phyloP scores from a whole-genome alignment of 106 monocot genomes.

The Platanthera zijinensis region DNA sequence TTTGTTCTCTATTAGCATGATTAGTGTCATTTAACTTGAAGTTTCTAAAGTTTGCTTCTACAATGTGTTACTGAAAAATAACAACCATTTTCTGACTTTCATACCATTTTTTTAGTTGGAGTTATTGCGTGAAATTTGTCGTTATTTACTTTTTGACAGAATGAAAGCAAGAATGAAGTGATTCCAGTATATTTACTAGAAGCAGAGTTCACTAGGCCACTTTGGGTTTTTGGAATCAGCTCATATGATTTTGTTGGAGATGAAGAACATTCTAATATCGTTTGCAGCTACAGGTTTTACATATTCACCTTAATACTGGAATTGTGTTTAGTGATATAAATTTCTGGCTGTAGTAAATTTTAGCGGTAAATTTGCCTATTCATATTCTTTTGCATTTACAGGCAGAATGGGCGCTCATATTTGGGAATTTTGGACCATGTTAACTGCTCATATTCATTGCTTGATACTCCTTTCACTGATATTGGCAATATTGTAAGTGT shows the following conservation, averaged over 20 bases:
- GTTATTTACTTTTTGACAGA: slow-evolving; percentile 27
- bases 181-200: slow-evolving; percentile 51
- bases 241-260: slow-evolving; percentile 74
- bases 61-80: neutral
- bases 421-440: slow-evolving; percentile 62
- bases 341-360: neutral
- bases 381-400: slow-evolving; percentile 20
- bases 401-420: slow-evolving; percentile 79
- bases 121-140: neutral
- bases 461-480: slow-evolving; percentile 76
- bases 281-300: slow-evolving; percentile 76
- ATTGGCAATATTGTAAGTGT: slow-evolving; percentile 58
- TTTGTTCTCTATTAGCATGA: neutral
- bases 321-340: neutral
- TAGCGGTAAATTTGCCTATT: neutral
- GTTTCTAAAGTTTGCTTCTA: neutral
- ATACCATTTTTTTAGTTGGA: neutral
- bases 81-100: neutral
- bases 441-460: slow-evolving; percentile 42
- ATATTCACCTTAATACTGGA: neutral
- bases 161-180: slow-evolving; percentile 61
- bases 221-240: slow-evolving; percentile 87
- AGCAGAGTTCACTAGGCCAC: slow-evolving; percentile 86
- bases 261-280: slow-evolving; percentile 25
- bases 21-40: neutral